Evolutionary conservation across 2,329 filamentous ascomycete species (phyloP).

Genomic region (Fusarium continuum): DNA sequence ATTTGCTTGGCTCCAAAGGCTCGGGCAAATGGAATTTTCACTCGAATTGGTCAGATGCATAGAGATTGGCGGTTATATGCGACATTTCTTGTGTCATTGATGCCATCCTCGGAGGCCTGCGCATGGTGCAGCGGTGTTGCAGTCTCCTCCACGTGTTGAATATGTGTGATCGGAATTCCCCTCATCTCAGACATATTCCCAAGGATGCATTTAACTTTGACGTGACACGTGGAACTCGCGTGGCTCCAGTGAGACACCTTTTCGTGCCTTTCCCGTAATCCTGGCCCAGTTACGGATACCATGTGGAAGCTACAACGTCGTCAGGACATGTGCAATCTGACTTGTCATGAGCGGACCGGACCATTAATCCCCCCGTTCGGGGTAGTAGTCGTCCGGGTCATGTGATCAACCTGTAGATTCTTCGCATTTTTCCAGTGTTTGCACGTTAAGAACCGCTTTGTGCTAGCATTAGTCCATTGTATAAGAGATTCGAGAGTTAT

Average conservation of each 20-base stretch:
- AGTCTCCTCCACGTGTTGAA: conserved; percentile 9
- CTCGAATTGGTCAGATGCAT: conserved; percentile 2
- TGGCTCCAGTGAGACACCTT: neutral
- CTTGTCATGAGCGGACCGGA: too few relatives aligned
- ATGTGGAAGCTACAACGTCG: too few relatives aligned
- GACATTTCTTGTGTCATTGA: conserved; percentile 1
- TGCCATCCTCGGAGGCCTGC: neutral
- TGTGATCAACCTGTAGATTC: too few relatives aligned
- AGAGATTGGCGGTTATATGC: conserved; percentile 1
- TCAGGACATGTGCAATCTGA: too few relatives aligned
- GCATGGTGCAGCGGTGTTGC: neutral
- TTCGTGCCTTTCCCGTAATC: neutral
- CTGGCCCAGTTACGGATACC: neutral
- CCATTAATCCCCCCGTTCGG: too few relatives aligned
- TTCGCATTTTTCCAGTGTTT: too few relatives aligned
- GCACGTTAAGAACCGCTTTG: too few relatives aligned
- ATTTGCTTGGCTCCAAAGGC: conserved; percentile 2
- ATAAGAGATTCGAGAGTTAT: too few relatives aligned
- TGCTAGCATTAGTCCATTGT: too few relatives aligned
- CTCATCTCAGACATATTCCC: neutral
- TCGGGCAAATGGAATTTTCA: conserved; percentile 18
- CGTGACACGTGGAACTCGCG: conserved; percentile 15
- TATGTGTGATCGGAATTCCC: conserved; percentile 7
- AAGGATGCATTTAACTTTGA: conserved; percentile 1
- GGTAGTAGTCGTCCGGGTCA: too few relatives aligned